phyloP scores from a whole-genome alignment of 306 rosid species.

The Inga oerstediana region DNA sequence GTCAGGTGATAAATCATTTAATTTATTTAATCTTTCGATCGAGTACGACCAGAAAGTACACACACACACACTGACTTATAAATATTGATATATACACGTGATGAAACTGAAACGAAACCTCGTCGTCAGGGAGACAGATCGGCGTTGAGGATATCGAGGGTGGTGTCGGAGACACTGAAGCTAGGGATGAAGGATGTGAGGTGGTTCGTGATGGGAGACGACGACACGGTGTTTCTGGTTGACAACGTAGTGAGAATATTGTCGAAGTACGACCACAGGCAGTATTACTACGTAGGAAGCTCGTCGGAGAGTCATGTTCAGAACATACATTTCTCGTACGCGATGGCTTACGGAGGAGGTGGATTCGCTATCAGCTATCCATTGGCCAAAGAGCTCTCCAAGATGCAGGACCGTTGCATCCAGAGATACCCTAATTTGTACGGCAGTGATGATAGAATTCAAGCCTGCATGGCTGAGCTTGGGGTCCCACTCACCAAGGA shows the following conservation, averaged over 20 bases:
- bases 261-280: slow-evolving; percentile 71
- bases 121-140: slow-evolving; percentile 60
- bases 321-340: slow-evolving; percentile 75
- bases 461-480: slow-evolving; percentile 88
- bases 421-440: slow-evolving; percentile 76
- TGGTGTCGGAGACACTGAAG: slow-evolving; percentile 74
- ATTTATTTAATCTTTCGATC: neutral
- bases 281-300: slow-evolving; percentile 74
- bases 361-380: slow-evolving; percentile 92
- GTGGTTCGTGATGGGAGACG: slow-evolving; percentile 95
- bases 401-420: slow-evolving; percentile 84
- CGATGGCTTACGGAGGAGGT: slow-evolving; percentile 90
- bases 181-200: slow-evolving; percentile 79
- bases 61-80: neutral
- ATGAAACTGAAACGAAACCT: neutral
- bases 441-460: slow-evolving; percentile 90
- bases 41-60: no score
- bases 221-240: slow-evolving; percentile 77
- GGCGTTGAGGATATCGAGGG: slow-evolving; percentile 79
- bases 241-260: slow-evolving; percentile 71
- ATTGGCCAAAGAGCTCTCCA: slow-evolving; percentile 70
- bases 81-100: neutral
- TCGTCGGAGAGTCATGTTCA: slow-evolving; percentile 90
- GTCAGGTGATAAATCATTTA: slow-evolving; percentile 4
- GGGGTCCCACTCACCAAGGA: slow-evolving; percentile 88